phyloP scores from a whole-genome alignment of 1,284 basidiomycete species.

The Boletus smithii region DNA sequence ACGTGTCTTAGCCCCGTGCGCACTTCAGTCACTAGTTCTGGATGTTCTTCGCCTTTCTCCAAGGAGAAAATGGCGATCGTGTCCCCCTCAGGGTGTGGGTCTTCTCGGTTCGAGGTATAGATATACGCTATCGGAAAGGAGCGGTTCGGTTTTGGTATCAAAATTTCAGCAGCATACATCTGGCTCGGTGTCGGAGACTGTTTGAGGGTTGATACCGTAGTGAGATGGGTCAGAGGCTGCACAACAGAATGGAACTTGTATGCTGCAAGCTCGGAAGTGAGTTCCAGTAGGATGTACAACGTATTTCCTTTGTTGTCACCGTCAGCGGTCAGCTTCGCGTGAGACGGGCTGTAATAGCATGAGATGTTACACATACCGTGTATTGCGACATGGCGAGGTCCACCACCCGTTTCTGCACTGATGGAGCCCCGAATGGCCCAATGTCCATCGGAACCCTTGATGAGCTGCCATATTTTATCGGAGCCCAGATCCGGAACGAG shows the following conservation, averaged over 20 bases:
- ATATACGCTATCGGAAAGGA: constrained; percentile 48
- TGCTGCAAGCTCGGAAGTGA: constrained; percentile 52
- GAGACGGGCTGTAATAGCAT: too few relatives aligned
- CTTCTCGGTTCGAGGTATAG: constrained; percentile 63
- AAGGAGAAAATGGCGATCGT: constrained; percentile 57
- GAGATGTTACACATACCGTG: constrained; percentile 60
- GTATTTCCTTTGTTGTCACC: constrained; percentile 52
- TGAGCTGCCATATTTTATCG: constrained; percentile 60
- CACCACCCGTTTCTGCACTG: constrained; percentile 49
- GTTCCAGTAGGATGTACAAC: constrained; percentile 65
- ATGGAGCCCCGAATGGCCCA: constrained; percentile 50
- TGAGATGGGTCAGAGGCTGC: constrained; percentile 24
- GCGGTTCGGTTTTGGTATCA: constrained; percentile 46
- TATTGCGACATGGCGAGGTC: constrained; percentile 65
- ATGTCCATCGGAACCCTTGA: constrained; percentile 37
- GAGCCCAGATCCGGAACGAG: constrained; percentile 70
- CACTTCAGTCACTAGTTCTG: constrained; percentile 47
- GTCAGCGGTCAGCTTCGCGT: too few relatives aligned
- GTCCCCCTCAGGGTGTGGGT: constrained; percentile 58
- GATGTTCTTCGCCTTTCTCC: constrained; percentile 34
- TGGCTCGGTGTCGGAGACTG: constrained; percentile 41
- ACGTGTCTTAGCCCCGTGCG: constrained; percentile 51
- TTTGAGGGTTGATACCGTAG: constrained; percentile 42
- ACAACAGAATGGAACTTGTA: constrained; percentile 44
- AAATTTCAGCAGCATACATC: constrained; percentile 55